Evolutionary conservation across 306 rosid species (phyloP), one percentile per base, ranked within the genome.

Genomic region (Adenanthera pavonina): DNA sequence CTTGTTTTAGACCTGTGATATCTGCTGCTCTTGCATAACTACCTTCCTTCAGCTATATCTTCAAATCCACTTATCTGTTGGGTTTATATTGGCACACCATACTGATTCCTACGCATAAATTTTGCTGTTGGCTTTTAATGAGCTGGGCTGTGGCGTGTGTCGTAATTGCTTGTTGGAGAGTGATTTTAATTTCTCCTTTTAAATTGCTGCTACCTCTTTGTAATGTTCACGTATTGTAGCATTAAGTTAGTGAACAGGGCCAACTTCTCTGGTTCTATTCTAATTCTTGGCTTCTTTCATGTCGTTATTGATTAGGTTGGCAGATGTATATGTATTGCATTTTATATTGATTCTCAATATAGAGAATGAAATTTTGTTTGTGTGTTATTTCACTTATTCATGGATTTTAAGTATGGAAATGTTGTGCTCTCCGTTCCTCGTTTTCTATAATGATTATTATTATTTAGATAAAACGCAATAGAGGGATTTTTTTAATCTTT

Each of bases 1-100:
- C 72, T 87, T 95, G 72, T 95, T 95, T 80, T 95, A 91, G 87
- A 78, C 74, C 56, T 76, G 77, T 80, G 77, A 66, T 35, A 35
- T 51, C 79, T 57, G 77, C 80, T 74, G 44, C 80, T 78, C 83
- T 81, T 83, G 76, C 84, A 69, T 51, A 13, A 56, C 40, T 75
- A 54, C 78, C 43, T 80, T 88, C 83, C 75, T 34, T 70, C 89
- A 73, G 84, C 78, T 76, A 83, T 25, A 25, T 89, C 88, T 83
- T 76, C 71, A 85, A 81, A 61, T 64, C 60, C 77, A 75, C 79
- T 61, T 83, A 57, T 70, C 60, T 17, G 79, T 83, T 66, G 86
- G 80, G 84, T 84, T 84, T 83, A 90, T 79, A 54, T 76, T 62
- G 83, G 67, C 78, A 76, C 82, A 68, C 83, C 87, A 85, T 81